These are phyloP conservation scores for Capronia epimyces DNA, from an alignment of 2,329 filamentous ascomycete species.

Conservation along the genomic window DNA sequence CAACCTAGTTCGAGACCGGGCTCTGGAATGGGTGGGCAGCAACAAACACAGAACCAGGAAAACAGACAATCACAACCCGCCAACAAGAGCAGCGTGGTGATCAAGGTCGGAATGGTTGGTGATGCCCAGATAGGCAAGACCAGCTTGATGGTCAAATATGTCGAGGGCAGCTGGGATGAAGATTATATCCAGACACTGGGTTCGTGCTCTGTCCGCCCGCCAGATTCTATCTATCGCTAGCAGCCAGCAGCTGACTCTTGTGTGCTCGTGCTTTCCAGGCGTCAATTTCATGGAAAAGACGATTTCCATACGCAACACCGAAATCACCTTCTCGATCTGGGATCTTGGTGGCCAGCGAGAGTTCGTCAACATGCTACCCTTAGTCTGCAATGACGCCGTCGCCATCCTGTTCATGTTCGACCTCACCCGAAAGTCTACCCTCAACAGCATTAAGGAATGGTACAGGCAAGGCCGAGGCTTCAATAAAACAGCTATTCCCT, in stretches of 20 bases:
- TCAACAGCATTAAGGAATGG: constrained; percentile 99
- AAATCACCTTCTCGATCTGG: constrained; percentile 99
- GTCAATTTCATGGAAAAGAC: constrained; percentile 99
- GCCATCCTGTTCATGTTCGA: constrained; percentile 99
- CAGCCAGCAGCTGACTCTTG: constrained; percentile 2
- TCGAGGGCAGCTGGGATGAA: constrained; percentile 98
- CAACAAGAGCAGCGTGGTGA: constrained; percentile 67
- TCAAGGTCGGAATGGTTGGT: constrained; percentile 99
- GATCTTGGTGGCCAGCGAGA: constrained; percentile 95
- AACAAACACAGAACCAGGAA: constrained; percentile 46
- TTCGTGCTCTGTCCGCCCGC: constrained; percentile 34
- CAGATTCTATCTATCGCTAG: background rate
- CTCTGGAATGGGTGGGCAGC: constrained; percentile 44
- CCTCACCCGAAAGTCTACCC: constrained; percentile 90
- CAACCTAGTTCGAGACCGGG: constrained; percentile 44
- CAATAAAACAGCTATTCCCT: constrained; percentile 99
- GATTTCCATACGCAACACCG: constrained; percentile 97
- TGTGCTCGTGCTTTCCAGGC: constrained; percentile 45
- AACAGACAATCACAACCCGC: constrained; percentile 34
- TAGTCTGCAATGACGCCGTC: constrained; percentile 99
- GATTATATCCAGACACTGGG: constrained; percentile 98
- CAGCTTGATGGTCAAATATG: constrained; percentile 98
- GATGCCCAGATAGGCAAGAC: constrained; percentile 99
- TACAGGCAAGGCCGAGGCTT: constrained; percentile 95
- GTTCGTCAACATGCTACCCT: constrained; percentile 98